Evolutionary conservation across 176 grass and related monocot genomes (phyloP), one percentile per base, ranked within the genome.

Genomic region (Rhynchospora pubera): DNA sequence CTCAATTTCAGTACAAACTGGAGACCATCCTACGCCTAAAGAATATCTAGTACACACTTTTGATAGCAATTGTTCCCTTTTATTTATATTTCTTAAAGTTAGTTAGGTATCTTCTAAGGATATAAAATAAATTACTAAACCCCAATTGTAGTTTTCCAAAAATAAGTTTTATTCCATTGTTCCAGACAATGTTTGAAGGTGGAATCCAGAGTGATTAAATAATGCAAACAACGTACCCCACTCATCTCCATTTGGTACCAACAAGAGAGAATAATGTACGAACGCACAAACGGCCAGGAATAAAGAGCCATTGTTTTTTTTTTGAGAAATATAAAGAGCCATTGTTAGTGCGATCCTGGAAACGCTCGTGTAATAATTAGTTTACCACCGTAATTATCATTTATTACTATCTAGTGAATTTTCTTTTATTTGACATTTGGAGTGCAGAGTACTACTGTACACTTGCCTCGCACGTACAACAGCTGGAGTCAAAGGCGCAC

Each of bases 191-290:
- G 45, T 30, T 53, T 75, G 53, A 53, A 28, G 12, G 21, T 13
- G 70, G 71, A 75, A 75, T 75, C 47, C 71, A 75, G 51, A 75
- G 71, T 75, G 22, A 55, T 53, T 75, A 75, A 5, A 74, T 75
- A 53, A 74, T 14, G 23, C 47, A 75, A 75, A 51, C 10, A 12
- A 0, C 26, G 22, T 55, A 3, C 22, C 46, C 46, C 47, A 74
- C 45, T 52, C 52, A 47, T 75, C 46, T 75, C 71, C 71, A 53
- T 75, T 74, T 74, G 21, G 6, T 30, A 6, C 6, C 21, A 50
- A 51, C 7, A 4, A 15, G 47, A 52, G 22, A 52, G 45, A 50
- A 14, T 66, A 48, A 51, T 1, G 9, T 60, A 60, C 57, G n/a
- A 16, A 60, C 1, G 13, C 46, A 15, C 70, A 74, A 51, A 73